These are phyloP conservation scores for Microbotryum silenes-acaulis DNA, from an alignment of 1,284 basidiomycete species.

Conservation along the genomic window DNA sequence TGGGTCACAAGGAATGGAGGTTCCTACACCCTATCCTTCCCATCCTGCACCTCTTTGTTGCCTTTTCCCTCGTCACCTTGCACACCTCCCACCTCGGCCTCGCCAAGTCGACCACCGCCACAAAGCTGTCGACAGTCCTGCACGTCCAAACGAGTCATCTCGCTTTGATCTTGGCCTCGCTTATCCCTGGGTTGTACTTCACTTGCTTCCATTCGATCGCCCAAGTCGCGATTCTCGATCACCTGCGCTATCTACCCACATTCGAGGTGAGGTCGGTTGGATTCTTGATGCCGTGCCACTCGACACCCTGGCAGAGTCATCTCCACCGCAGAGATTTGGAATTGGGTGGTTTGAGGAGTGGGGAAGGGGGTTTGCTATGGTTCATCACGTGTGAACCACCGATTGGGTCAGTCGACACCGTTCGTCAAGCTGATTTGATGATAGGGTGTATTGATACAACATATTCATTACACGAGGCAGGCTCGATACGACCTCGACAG, in stretches of 20 bases:
- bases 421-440: constrained; percentile 1
- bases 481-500: constrained; percentile 47
- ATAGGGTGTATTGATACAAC: constrained; percentile 12
- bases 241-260: constrained; percentile 25
- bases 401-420: constrained; percentile 50
- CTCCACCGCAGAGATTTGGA: constrained; percentile 60
- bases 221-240: constrained; percentile 62
- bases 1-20: constrained; percentile 91
- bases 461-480: constrained; percentile 36
- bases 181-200: constrained; percentile 59
- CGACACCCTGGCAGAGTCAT: constrained; percentile 89
- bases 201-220: constrained; percentile 61
- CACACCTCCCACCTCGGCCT: background rate
- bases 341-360: constrained; percentile 20
- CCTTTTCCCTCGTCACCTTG: constrained; percentile 54
- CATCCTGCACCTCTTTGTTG: constrained; percentile 69
- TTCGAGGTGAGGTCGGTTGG: constrained; percentile 55
- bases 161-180: constrained; percentile 48
- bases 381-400: constrained; percentile 87
- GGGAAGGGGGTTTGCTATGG: constrained; percentile 56
- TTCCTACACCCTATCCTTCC: constrained; percentile 90
- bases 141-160: constrained; percentile 42
- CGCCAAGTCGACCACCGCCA: background rate
- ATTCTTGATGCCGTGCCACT: constrained; percentile 94
- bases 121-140: background rate